Conservation (phyloP, 176 grass and related monocot species). For the Bonia amplexicaulis region DNA sequence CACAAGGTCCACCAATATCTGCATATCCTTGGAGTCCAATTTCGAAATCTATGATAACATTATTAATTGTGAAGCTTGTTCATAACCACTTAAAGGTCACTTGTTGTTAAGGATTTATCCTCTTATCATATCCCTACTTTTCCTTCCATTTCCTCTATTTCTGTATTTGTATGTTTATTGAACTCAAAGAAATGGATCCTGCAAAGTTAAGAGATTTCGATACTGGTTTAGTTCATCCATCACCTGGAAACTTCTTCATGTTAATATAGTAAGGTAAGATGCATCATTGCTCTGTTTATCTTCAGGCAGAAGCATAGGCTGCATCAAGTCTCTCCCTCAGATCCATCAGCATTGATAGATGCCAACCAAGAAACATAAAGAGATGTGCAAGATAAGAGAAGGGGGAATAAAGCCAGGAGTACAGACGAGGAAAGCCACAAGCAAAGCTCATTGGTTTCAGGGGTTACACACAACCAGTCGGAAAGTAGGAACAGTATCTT, state of each 20-base stretch:
- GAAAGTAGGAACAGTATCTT: constrained; percentile 20
- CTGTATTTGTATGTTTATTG: not conserved
- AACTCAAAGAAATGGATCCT: not conserved
- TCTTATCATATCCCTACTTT: not conserved
- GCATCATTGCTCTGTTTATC: constrained; percentile 25
- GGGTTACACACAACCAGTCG: constrained; percentile 12
- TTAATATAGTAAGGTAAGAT: not conserved
- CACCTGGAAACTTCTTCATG: not conserved
- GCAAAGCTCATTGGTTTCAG: constrained; percentile 32
- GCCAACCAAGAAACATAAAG: constrained; percentile 26
- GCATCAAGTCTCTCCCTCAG: constrained; percentile 15
- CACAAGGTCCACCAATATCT: not conserved
- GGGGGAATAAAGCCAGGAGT: constrained; percentile 24
- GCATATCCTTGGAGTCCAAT: not conserved
- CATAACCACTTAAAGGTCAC: not conserved
- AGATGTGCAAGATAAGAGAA: constrained; percentile 9
- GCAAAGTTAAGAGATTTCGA: not conserved
- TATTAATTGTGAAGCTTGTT: not conserved
- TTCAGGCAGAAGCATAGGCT: constrained; percentile 26
- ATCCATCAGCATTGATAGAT: constrained; percentile 25
- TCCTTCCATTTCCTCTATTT: not conserved
- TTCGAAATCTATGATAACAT: not conserved
- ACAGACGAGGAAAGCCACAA: constrained; percentile 32
- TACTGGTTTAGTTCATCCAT: not conserved
- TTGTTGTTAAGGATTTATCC: not conserved